phyloP scores from a whole-genome alignment of 192 early-diverging fungal species.

The Helicostylum pulchrum region DNA sequence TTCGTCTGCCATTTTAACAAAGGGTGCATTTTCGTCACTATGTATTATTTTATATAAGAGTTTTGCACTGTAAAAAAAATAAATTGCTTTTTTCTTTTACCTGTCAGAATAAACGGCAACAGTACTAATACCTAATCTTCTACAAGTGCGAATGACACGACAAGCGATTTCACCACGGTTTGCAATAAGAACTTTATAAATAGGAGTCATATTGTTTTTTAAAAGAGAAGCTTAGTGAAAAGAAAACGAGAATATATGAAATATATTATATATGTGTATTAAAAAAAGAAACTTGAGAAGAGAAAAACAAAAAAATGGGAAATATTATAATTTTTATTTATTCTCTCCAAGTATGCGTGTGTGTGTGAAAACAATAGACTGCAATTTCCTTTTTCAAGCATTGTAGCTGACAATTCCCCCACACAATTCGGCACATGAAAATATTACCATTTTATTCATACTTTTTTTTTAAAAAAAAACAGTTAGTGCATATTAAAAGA shows the following conservation, averaged over 20 bases:
- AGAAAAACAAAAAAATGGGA: not conserved
- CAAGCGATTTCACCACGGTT: slow-evolving; percentile 82
- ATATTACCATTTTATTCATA: not conserved
- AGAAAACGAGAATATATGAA: not conserved
- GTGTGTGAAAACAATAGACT: slow-evolving; percentile 5
- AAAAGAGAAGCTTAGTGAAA: not conserved
- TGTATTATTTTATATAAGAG: not conserved
- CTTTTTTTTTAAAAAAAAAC: not conserved
- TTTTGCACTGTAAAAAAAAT: not conserved
- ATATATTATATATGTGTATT: too few relatives aligned
- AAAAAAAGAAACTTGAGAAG: not conserved
- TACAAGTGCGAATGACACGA: slow-evolving; percentile 66
- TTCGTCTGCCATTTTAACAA: slow-evolving; percentile 54
- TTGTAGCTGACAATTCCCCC: not conserved
- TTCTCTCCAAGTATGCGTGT: not conserved
- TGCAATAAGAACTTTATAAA: slow-evolving; percentile 58
- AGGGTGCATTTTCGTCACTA: slow-evolving; percentile 49
- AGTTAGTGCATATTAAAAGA: too few relatives aligned
- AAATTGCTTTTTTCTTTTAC: slow-evolving; percentile 23
- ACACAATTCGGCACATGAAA: slow-evolving; percentile 12
- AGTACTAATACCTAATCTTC: slow-evolving; percentile 60
- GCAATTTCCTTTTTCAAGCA: slow-evolving; percentile 17
- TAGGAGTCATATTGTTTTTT: slow-evolving; percentile 10
- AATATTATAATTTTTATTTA: slow-evolving; percentile 2
- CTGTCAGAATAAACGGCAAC: slow-evolving; percentile 70